These are phyloP conservation scores for Russula olivacea DNA, from an alignment of 768 basidiomycete species.

Conservation along the genomic window DNA sequence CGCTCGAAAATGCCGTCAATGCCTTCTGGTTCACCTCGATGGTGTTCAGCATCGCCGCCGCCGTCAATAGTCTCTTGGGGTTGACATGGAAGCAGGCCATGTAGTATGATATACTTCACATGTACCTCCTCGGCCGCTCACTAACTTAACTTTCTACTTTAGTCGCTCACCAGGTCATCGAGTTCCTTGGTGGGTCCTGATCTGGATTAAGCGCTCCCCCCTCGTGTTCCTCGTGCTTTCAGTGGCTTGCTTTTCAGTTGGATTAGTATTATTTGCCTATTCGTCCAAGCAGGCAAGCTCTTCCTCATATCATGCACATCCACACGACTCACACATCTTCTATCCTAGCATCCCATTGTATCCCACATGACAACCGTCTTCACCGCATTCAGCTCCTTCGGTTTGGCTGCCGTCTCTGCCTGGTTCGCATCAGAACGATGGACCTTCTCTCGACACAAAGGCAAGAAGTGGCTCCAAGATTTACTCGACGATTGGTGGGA, in stretches of 20 bases:
- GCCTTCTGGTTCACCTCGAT: constrained; percentile 69
- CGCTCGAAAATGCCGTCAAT: constrained; percentile 52
- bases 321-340: neutral
- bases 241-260: constrained; percentile 76
- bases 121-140: neutral
- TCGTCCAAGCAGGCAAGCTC: constrained; percentile 57
- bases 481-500: constrained; percentile 43
- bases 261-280: constrained; percentile 71
- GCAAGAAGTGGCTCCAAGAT: constrained; percentile 66
- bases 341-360: constrained; percentile 47
- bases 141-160: constrained; percentile 17
- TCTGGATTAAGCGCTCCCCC: constrained; percentile 83
- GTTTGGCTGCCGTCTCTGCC: constrained; percentile 60
- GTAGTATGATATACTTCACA: constrained; percentile 50
- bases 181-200: constrained; percentile 77
- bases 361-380: constrained; percentile 71
- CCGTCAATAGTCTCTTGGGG: constrained; percentile 71
- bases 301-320: neutral
- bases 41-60: constrained; percentile 71
- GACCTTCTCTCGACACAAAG: constrained; percentile 55
- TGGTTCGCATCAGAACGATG: constrained; percentile 72
- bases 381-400: constrained; percentile 67
- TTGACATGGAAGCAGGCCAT: constrained; percentile 78
- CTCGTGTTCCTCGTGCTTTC: constrained; percentile 80
- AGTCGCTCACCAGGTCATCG: constrained; percentile 72